A percentile compares a stretch with the other conserved stretches of the same genome.
Conservation (phyloP, 306 rosid species). For the Cicer yamashitae region DNA sequence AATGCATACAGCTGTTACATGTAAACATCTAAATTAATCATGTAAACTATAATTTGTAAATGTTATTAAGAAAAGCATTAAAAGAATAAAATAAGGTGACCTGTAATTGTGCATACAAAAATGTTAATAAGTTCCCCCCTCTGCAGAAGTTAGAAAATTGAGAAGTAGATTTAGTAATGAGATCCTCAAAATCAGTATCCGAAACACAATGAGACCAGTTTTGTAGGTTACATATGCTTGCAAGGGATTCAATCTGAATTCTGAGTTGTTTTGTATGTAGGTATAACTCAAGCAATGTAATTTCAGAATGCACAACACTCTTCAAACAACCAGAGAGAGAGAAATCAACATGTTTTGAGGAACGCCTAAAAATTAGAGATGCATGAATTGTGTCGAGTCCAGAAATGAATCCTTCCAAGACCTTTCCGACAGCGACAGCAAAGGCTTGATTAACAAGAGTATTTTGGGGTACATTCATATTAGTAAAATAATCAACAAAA, state of each 20-base stretch:
- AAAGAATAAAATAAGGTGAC: slow-evolving; percentile 49
- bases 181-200: slow-evolving; percentile 57
- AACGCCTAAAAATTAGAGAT: slow-evolving; percentile 65
- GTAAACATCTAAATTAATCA: no score
- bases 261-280: slow-evolving; percentile 79
- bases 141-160: slow-evolving; percentile 63
- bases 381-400: slow-evolving; percentile 72
- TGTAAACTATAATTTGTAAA: neutral
- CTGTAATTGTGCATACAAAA: slow-evolving; percentile 81
- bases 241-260: slow-evolving; percentile 73
- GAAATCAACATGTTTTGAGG: slow-evolving; percentile 43
- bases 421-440: slow-evolving; percentile 81
- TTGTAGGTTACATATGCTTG: slow-evolving; percentile 71
- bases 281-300: slow-evolving; percentile 79
- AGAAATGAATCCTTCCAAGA: slow-evolving; percentile 76
- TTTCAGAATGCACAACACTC: slow-evolving; percentile 72
- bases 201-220: slow-evolving; percentile 54
- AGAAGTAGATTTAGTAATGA: slow-evolving; percentile 54
- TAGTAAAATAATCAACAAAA: slow-evolving; percentile 66
- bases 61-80: neutral
- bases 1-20: no score
- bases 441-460: slow-evolving; percentile 93
- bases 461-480: slow-evolving; percentile 38
- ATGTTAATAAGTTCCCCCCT: slow-evolving; percentile 83
- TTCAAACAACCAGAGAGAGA: slow-evolving; percentile 69